A percentile compares a stretch with the other conserved stretches of the same genome.
phyloP scores from a whole-genome alignment of 2,329 filamentous ascomycete genomes.

The Penicillium sumatraense region DNA sequence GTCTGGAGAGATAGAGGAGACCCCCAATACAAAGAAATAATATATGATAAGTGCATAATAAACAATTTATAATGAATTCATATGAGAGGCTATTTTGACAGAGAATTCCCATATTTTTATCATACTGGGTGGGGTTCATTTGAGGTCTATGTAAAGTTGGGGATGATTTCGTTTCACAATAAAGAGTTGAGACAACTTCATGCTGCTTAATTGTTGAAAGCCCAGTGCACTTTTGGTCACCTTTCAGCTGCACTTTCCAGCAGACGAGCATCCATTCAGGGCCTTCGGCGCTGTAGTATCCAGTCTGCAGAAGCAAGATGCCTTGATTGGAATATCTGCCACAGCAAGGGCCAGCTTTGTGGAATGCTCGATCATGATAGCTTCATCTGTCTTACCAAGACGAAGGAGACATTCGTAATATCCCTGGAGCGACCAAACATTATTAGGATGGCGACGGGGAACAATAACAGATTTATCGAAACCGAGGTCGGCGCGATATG shows the following conservation, averaged over 20 bases:
- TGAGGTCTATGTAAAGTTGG: no score
- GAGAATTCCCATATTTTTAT: no score
- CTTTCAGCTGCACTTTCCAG: neutral
- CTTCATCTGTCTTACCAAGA: slow-evolving; percentile 54
- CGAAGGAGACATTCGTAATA: slow-evolving; percentile 69
- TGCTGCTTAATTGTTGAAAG: no score
- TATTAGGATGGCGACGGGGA: slow-evolving; percentile 68
- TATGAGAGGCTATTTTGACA: no score
- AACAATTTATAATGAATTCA: neutral
- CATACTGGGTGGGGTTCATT: no score
- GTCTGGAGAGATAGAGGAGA: neutral
- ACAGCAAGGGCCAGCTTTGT: slow-evolving; percentile 56
- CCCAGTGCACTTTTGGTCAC: no score
- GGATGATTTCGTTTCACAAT: no score
- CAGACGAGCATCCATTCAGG: neutral
- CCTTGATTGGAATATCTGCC: slow-evolving; percentile 62
- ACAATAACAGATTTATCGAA: slow-evolving; percentile 62
- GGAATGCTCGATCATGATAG: slow-evolving; percentile 49
- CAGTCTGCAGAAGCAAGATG: slow-evolving; percentile 62
- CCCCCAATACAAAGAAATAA: no score
- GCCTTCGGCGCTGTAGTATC: slow-evolving; percentile 15
- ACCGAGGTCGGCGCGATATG: slow-evolving; percentile 66
- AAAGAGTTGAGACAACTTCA: no score
- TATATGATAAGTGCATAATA: neutral
- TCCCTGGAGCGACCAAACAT: slow-evolving; percentile 75